These are phyloP conservation scores for Pestalotiopsis sp. DNA, from an alignment of 2,329 filamentous ascomycete genomes.

Conservation along the genomic window DNA sequence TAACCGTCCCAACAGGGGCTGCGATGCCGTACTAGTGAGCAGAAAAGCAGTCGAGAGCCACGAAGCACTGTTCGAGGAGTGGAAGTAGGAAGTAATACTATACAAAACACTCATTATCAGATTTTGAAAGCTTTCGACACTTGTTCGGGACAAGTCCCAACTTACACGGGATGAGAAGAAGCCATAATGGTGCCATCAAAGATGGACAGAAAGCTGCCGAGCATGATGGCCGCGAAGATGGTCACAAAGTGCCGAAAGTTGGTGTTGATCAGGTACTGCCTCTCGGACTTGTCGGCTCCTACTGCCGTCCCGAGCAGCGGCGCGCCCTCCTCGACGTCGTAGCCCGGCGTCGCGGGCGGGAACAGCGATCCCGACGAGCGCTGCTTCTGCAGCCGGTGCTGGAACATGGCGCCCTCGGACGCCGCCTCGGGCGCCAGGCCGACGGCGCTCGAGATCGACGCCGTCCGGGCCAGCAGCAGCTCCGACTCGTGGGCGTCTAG, in stretches of 20 bases:
- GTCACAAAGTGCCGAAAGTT: slow-evolving; percentile 59
- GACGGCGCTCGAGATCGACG: slow-evolving; percentile 37
- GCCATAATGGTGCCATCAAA: slow-evolving; percentile 85
- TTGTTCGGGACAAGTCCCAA: neutral
- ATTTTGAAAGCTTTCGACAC: too few species aligned
- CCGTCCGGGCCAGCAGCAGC: slow-evolving; percentile 40
- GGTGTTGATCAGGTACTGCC: slow-evolving; percentile 46
- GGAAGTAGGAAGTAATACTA: slow-evolving; percentile 76
- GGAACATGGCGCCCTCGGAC: slow-evolving; percentile 41
- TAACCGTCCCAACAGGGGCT: slow-evolving; percentile 73
- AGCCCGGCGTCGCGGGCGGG: neutral
- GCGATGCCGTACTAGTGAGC: slow-evolving; percentile 75
- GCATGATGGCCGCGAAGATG: slow-evolving; percentile 61
- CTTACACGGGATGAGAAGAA: slow-evolving; percentile 69
- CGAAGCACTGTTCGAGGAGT: slow-evolving; percentile 76
- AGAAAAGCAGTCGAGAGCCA: slow-evolving; percentile 83
- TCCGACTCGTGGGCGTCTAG: slow-evolving; percentile 35
- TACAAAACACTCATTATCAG: neutral
- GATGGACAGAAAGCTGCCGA: slow-evolving; percentile 60
- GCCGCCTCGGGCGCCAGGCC: slow-evolving; percentile 45
- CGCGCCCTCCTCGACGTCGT: slow-evolving; percentile 2
- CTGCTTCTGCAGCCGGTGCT: slow-evolving; percentile 28
- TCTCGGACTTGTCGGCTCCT: slow-evolving; percentile 13
- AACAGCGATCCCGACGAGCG: neutral
- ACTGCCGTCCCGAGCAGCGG: neutral